These are phyloP conservation scores for Phytomonas serpens DNA, from an alignment of 208 protist genomes.

Conservation along the genomic window DNA sequence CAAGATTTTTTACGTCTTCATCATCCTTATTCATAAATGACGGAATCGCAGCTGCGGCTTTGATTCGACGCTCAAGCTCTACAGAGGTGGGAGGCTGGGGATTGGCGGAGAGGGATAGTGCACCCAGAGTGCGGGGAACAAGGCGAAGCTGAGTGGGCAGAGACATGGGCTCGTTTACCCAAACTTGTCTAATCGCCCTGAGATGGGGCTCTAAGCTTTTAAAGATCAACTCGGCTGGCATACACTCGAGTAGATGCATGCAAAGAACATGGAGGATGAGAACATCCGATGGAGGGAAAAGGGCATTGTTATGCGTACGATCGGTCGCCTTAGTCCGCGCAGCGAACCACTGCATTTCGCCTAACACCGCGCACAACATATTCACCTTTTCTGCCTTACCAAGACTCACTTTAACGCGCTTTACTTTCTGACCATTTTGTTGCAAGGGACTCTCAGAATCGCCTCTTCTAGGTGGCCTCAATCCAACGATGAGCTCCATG, in stretches of 20 bases:
- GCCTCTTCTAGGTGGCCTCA: not conserved
- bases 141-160: conserved; percentile 58
- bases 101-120: conserved; percentile 29
- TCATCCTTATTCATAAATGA: not conserved
- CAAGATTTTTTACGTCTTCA: not conserved
- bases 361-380: conserved; percentile 74
- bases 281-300: conserved; percentile 85
- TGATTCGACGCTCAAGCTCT: conserved; percentile 1
- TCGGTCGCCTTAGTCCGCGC: conserved; percentile 73
- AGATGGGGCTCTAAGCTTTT: conserved; percentile 37
- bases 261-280: conserved; percentile 81
- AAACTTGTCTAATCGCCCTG: conserved; percentile 36
- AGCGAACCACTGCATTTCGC: conserved; percentile 84
- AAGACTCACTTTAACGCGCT: not conserved
- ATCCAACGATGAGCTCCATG: conserved; percentile 23
- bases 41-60: not conserved
- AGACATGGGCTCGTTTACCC: conserved; percentile 77
- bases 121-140: conserved; percentile 44
- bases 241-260: conserved; percentile 62
- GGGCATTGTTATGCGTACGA: conserved; percentile 83
- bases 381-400: conserved; percentile 21
- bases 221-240: conserved; percentile 73
- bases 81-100: conserved; percentile 6
- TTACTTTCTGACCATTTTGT: not conserved
- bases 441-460: not conserved